Evolutionary conservation across 2,329 filamentous ascomycete species (phyloP), one percentile per base, ranked within the genome.

Genomic region (Claviceps digitariae): DNA sequence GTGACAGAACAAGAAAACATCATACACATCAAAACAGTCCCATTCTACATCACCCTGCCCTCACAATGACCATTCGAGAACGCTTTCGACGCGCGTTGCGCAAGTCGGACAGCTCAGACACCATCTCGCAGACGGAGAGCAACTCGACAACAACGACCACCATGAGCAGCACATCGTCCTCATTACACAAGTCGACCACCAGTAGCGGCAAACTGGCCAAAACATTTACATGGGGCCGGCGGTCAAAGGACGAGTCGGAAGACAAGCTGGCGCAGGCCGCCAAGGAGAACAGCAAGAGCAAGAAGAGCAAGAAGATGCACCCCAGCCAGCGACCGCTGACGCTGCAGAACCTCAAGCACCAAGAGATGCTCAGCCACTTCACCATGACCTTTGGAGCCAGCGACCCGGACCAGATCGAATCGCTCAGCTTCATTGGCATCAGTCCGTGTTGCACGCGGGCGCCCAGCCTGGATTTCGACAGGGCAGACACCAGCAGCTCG

Each of bases 261-360:
- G n/a, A 62, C 20, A 63, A 61, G 55, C 25, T 9, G 12, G 21
- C 21, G 21, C 21, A 44, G 43, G 43, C 5, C 21, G 43, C 25
- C 8, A 20, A 47, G 15, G 60, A 64, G 12, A 49, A 54, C 40
- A 55, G 51, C 27, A 52, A 51, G 43, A 43, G 55, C 34, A 59
- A 57, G 29, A 56, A 58, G 54, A 64, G 63, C 55, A 63, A 64
- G n/a, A 60, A 62, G 49, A 54, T 63, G 20, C 72, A 75, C 59
- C 72, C 72, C 7, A 69, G 70, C 63, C 71, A 74, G 62, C 66
- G 69, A 58, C 71, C 71, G 27, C 64, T 74, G 50, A 74, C 70
- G 9, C 65, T 68, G 53, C 66, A 71, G 51, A 75, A 75, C 61
- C 64, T 74, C 20, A 65, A 67, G 52, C 70, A 76, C 59, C 73